Conservation (phyloP, 1,284 basidiomycete species). For the Cutaneotrichosporon mucoides region DNA sequence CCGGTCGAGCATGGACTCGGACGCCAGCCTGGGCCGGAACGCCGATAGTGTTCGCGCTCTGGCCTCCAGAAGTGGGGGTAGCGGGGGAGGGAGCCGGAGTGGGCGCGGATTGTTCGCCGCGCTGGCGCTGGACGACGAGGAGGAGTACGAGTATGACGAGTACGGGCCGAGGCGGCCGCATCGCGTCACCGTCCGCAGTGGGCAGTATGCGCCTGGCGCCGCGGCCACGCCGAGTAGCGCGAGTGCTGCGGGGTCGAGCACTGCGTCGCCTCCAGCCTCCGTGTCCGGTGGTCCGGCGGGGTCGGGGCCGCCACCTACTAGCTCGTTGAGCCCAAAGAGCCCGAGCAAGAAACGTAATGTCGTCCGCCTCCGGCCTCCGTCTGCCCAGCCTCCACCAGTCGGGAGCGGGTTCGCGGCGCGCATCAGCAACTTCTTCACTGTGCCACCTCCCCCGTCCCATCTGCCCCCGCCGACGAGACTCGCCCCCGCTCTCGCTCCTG, state of each 20-base stretch:
- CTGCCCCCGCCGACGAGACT: not conserved
- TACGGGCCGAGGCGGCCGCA: not conserved
- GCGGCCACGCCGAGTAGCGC: too few relatives aligned
- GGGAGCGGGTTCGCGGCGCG: conserved; percentile 1
- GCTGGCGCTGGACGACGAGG: not conserved
- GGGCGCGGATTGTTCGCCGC: conserved; percentile 1
- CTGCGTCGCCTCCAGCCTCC: too few relatives aligned
- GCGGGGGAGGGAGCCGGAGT: too few relatives aligned
- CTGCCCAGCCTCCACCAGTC: not conserved
- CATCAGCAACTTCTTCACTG: conserved; percentile 11
- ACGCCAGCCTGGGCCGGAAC: not conserved
- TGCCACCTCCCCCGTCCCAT: conserved; percentile 14
- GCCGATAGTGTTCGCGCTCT: conserved; percentile 7
- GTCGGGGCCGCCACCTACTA: too few relatives aligned
- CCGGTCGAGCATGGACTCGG: conserved; percentile 21
- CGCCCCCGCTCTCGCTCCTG: not conserved
- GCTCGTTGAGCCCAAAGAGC: too few relatives aligned
- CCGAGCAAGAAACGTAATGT: not conserved
- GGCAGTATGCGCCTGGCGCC: not conserved
- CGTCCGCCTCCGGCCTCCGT: conserved; percentile 14
- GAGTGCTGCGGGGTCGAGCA: too few relatives aligned
- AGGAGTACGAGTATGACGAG: not conserved
- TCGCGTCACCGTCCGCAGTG: not conserved
- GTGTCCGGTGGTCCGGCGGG: too few relatives aligned
- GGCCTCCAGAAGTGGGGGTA: not conserved